These are phyloP conservation scores for Colletotrichum tanaceti DNA, from an alignment of 2,329 filamentous ascomycete genomes.

Conservation along the genomic window DNA sequence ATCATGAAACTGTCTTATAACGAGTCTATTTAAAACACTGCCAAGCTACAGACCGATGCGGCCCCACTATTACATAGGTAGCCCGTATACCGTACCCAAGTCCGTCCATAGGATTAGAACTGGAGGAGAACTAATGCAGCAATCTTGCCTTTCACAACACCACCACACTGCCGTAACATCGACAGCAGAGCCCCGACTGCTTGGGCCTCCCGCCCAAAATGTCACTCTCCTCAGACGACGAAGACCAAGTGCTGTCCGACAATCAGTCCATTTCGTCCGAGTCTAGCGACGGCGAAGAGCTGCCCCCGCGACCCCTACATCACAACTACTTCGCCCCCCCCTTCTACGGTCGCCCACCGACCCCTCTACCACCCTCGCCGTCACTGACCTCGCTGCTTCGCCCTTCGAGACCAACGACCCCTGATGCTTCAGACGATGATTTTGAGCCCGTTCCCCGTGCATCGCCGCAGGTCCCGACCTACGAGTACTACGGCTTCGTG, in stretches of 20 bases:
- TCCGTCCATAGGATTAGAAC: not conserved
- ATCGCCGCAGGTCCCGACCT: conserved; percentile 94
- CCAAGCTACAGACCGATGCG: not conserved
- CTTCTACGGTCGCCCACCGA: conserved; percentile 97
- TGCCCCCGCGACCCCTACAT: conserved; percentile 58
- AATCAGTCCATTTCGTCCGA: conserved; percentile 33
- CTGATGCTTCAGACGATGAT: conserved; percentile 91
- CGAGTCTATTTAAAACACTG: conserved; percentile 12
- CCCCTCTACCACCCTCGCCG: conserved; percentile 90
- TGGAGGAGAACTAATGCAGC: conserved; percentile 12
- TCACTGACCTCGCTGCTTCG: conserved; percentile 92
- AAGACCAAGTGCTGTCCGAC: conserved; percentile 38
- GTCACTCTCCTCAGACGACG: conserved; percentile 41
- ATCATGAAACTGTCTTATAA: no score
- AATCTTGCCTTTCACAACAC: conserved; percentile 10
- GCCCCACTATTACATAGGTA: conserved; percentile 31
- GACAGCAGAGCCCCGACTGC: conserved; percentile 13
- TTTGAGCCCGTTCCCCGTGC: conserved; percentile 82
- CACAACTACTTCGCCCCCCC: conserved; percentile 78
- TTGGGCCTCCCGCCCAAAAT: conserved; percentile 33
- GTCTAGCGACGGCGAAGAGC: conserved; percentile 45
- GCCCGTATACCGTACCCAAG: no score
- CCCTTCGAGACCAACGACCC: conserved; percentile 91
- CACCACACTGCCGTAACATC: not conserved
- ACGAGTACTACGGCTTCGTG: conserved; percentile 99